These are phyloP conservation scores for Tephrocybe sp. DNA, from an alignment of 768 basidiomycete species.

Conservation along the genomic window DNA sequence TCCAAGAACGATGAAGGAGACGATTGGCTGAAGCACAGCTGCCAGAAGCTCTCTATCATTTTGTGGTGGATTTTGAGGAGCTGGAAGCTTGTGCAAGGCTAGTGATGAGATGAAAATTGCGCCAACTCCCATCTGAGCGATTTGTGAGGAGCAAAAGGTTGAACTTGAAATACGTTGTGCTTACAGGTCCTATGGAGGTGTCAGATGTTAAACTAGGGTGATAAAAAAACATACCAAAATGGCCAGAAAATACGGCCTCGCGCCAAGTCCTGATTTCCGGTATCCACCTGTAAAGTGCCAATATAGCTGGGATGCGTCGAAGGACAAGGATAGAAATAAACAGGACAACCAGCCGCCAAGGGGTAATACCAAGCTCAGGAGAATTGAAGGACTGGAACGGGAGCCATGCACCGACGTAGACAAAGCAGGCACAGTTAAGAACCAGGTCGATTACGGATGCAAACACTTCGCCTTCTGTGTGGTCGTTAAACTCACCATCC, in stretches of 20 bases:
- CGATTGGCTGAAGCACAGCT: slow-evolving; percentile 75
- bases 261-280: slow-evolving; percentile 85
- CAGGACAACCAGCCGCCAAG: slow-evolving; percentile 74
- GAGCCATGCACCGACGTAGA: slow-evolving; percentile 88
- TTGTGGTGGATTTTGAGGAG: slow-evolving; percentile 57
- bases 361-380: slow-evolving; percentile 57
- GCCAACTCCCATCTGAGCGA: slow-evolving; percentile 81
- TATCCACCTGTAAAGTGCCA: slow-evolving; percentile 78
- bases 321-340: slow-evolving; percentile 68
- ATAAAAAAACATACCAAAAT: slow-evolving; percentile 62
- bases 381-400: slow-evolving; percentile 61
- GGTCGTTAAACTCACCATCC: slow-evolving; percentile 81
- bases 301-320: slow-evolving; percentile 77
- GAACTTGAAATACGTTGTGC: slow-evolving; percentile 17
- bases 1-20: slow-evolving; percentile 82
- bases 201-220: too few species aligned
- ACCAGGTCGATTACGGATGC: slow-evolving; percentile 90
- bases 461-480: slow-evolving; percentile 85
- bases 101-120: slow-evolving; percentile 86
- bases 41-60: slow-evolving; percentile 73
- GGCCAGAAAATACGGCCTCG: slow-evolving; percentile 89
- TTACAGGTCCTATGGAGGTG: slow-evolving; percentile 51
- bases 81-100: slow-evolving; percentile 62
- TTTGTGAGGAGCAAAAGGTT: neutral
- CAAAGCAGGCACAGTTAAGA: slow-evolving; percentile 77